Conservation (phyloP, 148 eudicot genomes). For the Rhododendron griersonianum region DNA sequence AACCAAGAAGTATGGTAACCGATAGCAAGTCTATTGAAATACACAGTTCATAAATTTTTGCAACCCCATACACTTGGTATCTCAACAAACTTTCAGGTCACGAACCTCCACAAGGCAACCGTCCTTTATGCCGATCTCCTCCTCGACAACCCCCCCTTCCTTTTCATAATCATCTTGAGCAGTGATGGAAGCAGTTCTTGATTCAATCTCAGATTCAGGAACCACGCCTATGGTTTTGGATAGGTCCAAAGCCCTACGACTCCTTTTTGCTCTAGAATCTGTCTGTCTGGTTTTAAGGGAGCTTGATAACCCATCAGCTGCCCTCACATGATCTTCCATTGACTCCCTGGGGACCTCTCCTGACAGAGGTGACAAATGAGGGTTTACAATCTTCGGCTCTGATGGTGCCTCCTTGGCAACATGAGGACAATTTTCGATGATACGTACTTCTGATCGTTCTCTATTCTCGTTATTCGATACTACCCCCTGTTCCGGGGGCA, state of each 20-base stretch:
- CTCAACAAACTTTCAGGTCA: constrained; percentile 8
- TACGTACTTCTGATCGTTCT: constrained; percentile 17
- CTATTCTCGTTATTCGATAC: constrained; percentile 20
- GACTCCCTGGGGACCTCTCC: constrained; percentile 25
- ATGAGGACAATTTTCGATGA: constrained; percentile 21
- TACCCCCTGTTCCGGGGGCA: constrained; percentile 24
- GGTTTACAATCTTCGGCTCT: constrained; percentile 21
- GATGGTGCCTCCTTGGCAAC: constrained; percentile 21
- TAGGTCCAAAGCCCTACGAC: constrained; percentile 24
- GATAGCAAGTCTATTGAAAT: background rate
- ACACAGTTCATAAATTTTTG: background rate
- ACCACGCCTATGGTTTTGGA: constrained; percentile 30
- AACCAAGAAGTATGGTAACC: background rate
- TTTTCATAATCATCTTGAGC: constrained; percentile 27
- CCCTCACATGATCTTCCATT: constrained; percentile 17
- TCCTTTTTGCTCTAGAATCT: constrained; percentile 23
- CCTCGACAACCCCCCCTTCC: constrained; percentile 15
- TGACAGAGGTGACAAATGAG: constrained; percentile 15
- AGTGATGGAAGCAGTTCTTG: constrained; percentile 12
- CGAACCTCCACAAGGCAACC: constrained; percentile 80
- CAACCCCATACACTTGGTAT: background rate
- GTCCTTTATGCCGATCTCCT: constrained; percentile 40
- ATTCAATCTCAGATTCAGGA: constrained; percentile 31
- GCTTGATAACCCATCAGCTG: constrained; percentile 22
- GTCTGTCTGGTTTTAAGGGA: constrained; percentile 22